Evolutionary conservation across 768 basidiomycete genomes (phyloP), one percentile per base, ranked within the genome.

Genomic region (Pleurotus tuoliensis): DNA sequence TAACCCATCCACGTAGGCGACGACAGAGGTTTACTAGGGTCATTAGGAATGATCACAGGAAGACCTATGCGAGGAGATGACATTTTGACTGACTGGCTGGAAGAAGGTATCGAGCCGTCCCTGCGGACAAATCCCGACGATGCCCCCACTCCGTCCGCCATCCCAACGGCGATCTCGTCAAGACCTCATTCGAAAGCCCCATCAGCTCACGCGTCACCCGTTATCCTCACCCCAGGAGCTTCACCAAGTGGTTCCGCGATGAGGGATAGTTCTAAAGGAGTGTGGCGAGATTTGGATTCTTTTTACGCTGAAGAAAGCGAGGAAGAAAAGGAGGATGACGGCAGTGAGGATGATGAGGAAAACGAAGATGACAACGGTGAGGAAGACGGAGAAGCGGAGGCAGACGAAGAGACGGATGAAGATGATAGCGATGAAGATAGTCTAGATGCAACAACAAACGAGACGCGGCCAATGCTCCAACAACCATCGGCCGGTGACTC

Each of bases 51-150:
- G 15, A 75, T 92, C 39, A 82, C 80, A 2, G 82, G 82, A 1
- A 83, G 77, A 65, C 70, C 74, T 9, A 75, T 84, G 67, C 74
- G 71, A 4, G 71, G 76, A 44, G 83, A 86, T 56, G 73, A 68
- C 30, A 50, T 75, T 58, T 56, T 96, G 0, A 91, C 92, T 0
- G 92, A 92, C 63, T 97, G 95, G 95, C 77, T 90, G 4, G 92
- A 95, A 68, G 77, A 82, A 55, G 94, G 93, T 0, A 91, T 91
- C 3, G 91, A 94, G 61, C 73, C 90, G 1, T 76, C 81, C 0
- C 70, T 98, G 56, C 81, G 95, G 57, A 88, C 93, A 58, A 76
- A 73, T 16, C 81, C 79, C 46, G 85, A 87, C 8, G 87, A 88
- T 56, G 61, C 61, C 1, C 64, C 69, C 30, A 67, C 72, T 18